Evolutionary conservation across 2,329 filamentous ascomycete genomes (phyloP).

Genomic region (Nectriaceae sp.): DNA sequence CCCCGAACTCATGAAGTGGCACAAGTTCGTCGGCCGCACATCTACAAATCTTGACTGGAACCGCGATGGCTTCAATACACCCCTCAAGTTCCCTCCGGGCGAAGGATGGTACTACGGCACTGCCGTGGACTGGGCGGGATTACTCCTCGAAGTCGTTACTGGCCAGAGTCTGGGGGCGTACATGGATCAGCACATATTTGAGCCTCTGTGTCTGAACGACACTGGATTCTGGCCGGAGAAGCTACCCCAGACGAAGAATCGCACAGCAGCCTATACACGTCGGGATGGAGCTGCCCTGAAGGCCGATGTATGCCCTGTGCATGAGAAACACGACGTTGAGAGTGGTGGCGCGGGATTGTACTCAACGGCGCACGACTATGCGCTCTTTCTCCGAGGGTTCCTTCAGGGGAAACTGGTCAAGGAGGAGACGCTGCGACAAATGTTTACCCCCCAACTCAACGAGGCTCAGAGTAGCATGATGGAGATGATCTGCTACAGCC

Average conservation of each 20-base stretch:
- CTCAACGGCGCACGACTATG: constrained; percentile 43
- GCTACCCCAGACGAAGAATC: constrained; percentile 26
- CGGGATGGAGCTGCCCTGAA: constrained; percentile 24
- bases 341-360: constrained; percentile 47
- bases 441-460: constrained; percentile 45
- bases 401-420: constrained; percentile 34
- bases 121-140: constrained; percentile 49
- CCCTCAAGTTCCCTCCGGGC: constrained; percentile 47
- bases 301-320: constrained; percentile 18
- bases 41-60: constrained; percentile 34
- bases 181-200: constrained; percentile 39
- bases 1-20: constrained; percentile 43
- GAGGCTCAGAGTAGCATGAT: constrained; percentile 26
- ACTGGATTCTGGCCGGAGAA: constrained; percentile 39
- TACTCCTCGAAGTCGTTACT: constrained; percentile 43
- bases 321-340: constrained; percentile 37
- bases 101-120: constrained; percentile 52
- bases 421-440: constrained; percentile 31
- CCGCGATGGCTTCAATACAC: constrained; percentile 42
- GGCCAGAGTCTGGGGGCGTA: constrained; percentile 38
- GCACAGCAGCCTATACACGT: constrained; percentile 21
- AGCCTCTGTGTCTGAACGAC: constrained; percentile 37
- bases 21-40: constrained; percentile 34
- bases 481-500: constrained; percentile 19
- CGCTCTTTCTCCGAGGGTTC: constrained; percentile 35